These are phyloP conservation scores for Debaryomyces coudertii DNA, from an alignment of 1,139 yeast species.

Conservation along the genomic window DNA sequence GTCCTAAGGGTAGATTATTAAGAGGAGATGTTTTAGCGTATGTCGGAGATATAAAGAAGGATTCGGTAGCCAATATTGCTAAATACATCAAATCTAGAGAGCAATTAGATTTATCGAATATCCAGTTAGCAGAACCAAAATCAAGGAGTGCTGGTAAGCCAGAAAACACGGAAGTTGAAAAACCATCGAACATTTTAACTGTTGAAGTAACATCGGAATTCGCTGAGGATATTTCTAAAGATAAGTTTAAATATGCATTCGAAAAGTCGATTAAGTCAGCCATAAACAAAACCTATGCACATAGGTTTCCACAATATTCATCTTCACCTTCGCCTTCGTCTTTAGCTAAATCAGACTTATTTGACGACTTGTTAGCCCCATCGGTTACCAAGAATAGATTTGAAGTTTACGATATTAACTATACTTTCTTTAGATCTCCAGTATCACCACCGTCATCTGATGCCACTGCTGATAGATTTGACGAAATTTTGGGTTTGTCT, in stretches of 20 bases:
- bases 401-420: constrained; percentile 39
- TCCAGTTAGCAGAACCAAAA: constrained; percentile 53
- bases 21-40: constrained; percentile 91
- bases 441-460: constrained; percentile 17
- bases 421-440: constrained; percentile 23
- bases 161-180: constrained; percentile 21
- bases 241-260: constrained; percentile 34
- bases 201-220: constrained; percentile 31
- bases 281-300: constrained; percentile 41
- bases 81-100: constrained; percentile 58
- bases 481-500: constrained; percentile 52
- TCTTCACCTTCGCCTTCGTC: constrained; percentile 44
- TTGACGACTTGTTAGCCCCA: constrained; percentile 66
- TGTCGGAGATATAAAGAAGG: constrained; percentile 68
- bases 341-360: constrained; percentile 45
- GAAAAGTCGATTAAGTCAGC: constrained; percentile 37
- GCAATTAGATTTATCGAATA: constrained; percentile 77
- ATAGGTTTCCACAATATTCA: constrained; percentile 47
- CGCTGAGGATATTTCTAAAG: constrained; percentile 31
- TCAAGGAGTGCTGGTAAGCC: constrained; percentile 18
- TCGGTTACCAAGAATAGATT: constrained; percentile 63
- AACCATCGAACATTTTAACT: constrained; percentile 34
- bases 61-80: constrained; percentile 55
- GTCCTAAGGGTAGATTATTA: constrained; percentile 83
- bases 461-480: constrained; percentile 29